Evolutionary conservation across 2,329 filamentous ascomycete genomes (phyloP), one percentile per base, ranked within the genome.

Genomic region (Eutypella sp.): DNA sequence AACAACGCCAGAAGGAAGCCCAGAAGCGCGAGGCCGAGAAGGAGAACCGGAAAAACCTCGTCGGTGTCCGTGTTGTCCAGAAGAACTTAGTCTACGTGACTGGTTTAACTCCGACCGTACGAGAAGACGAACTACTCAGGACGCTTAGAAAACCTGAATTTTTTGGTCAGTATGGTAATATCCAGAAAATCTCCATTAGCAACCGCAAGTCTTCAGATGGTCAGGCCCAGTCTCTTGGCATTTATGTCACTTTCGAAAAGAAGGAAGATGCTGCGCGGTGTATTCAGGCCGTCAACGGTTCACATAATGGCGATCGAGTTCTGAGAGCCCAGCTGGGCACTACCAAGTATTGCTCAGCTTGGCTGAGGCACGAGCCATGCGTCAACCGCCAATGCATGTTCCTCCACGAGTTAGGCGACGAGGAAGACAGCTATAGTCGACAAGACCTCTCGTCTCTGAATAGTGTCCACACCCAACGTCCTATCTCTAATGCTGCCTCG

Each of bases 71-170:
- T 41, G 93, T 99, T 38, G 89, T 97, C 34, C 93, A 99, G 69
- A 97, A 97, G 74, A 99, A 99, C 63, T 81, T 99, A 39, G 93
- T 99, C 53, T 99, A 99, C 67, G 92, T 99, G 52, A 96, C 95
- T 29, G 93, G 93, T 42, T 76, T 99, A 22, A 95, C 88, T 51
- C 93, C 93, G 11, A 91, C 86, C 27, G 89, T 95, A 50, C 85
- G 89, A 52, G 93, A 99, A 68, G 91, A 97, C 63, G 89, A 92
- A 57, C 75, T 99, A 3, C 78, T 97, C 40, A 89, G 92, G 66
- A 96, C 91, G 0, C 73, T 99, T 40, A 84, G 95, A 46, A 91
- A 91, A 51, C 82, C 84, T 41, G 87, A 96, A 60, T 99, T 96
- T 64, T 99, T 99, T 60, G 93, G 93, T 5, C 93, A 99, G 67